Conservation (phyloP, 208 protist species). For the Trypanosoma conorhini region DNA sequence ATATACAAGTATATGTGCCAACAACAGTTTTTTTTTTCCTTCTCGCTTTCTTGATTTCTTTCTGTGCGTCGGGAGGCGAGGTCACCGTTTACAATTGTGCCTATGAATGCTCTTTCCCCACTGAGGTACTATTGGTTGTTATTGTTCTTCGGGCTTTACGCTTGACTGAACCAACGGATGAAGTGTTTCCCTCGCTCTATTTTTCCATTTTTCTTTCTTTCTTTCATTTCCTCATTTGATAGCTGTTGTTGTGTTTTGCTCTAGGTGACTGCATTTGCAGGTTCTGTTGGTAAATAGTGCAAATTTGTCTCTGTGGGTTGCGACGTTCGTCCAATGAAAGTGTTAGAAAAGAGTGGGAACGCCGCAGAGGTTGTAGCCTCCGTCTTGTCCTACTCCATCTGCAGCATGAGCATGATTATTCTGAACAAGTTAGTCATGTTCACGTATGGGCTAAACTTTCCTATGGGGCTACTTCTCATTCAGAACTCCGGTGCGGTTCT, state of each 20-base stretch:
- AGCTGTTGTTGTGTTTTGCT: not conserved
- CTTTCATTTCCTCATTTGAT: not conserved
- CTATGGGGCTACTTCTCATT: slow-evolving; percentile 66
- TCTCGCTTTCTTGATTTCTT: slow-evolving; percentile 20
- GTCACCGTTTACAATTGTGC: too few relatives aligned
- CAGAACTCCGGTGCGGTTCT: slow-evolving; percentile 69
- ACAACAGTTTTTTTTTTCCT: not conserved
- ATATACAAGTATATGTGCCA: too few relatives aligned
- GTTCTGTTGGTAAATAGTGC: not conserved
- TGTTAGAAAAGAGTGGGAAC: not conserved
- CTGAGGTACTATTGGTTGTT: not conserved
- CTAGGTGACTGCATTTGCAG: not conserved
- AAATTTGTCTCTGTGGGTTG: slow-evolving; percentile 16
- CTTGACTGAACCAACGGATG: too few relatives aligned
- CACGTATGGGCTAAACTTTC: slow-evolving; percentile 65
- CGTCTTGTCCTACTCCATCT: slow-evolving; percentile 63
- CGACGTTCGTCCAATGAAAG: not conserved
- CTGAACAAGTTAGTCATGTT: slow-evolving; percentile 86
- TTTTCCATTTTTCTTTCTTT: too few relatives aligned
- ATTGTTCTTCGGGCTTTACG: too few relatives aligned
- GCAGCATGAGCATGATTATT: slow-evolving; percentile 86
- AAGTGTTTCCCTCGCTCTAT: too few relatives aligned
- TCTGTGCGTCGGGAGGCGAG: not conserved
- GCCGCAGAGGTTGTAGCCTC: slow-evolving; percentile 38
- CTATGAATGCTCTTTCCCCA: not conserved